Percentiles rank a stretch among this genome's conserved stretches.
Conservation (phyloP, 768 basidiomycete genomes). For the Thelephora aurantiotincta region DNA sequence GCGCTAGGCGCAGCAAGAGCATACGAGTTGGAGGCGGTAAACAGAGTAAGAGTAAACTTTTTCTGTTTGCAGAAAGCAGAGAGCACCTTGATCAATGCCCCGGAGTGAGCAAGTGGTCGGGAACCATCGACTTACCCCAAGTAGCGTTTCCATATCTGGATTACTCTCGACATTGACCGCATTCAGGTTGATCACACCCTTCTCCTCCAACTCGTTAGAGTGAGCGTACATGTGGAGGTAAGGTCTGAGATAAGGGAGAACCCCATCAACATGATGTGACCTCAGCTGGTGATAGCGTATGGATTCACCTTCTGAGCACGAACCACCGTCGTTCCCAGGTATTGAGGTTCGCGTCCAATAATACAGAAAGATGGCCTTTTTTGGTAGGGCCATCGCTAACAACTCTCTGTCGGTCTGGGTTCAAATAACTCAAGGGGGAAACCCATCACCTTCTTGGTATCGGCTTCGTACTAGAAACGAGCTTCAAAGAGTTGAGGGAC, state of each 20-base stretch:
- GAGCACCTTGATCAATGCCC: background rate
- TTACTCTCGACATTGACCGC: conserved; percentile 81
- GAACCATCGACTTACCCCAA: conserved; percentile 47
- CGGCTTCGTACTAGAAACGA: conserved; percentile 59
- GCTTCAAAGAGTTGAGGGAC: conserved; percentile 41
- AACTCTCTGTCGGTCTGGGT: conserved; percentile 3
- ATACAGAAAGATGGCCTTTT: conserved; percentile 69
- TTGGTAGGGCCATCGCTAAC: conserved; percentile 70
- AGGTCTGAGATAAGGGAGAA: conserved; percentile 36
- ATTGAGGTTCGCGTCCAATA: conserved; percentile 69
- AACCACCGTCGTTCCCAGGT: conserved; percentile 80
- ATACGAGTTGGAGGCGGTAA: conserved; percentile 86
- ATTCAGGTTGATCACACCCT: conserved; percentile 66
- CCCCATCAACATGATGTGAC: background rate
- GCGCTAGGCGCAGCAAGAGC: conserved; percentile 69
- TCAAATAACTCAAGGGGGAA: background rate
- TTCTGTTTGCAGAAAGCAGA: conserved; percentile 31
- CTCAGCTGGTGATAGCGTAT: background rate
- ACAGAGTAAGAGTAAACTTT: conserved; percentile 78
- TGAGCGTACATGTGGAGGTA: conserved; percentile 82
- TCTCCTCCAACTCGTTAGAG: conserved; percentile 74
- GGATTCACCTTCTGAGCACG: conserved; percentile 60
- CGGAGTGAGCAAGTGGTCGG: background rate
- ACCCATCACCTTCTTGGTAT: conserved; percentile 52
- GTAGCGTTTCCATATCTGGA: conserved; percentile 73